Evolutionary conservation across 2,329 filamentous ascomycete genomes (phyloP).

Genomic region (Neodidymelliopsis sp.): DNA sequence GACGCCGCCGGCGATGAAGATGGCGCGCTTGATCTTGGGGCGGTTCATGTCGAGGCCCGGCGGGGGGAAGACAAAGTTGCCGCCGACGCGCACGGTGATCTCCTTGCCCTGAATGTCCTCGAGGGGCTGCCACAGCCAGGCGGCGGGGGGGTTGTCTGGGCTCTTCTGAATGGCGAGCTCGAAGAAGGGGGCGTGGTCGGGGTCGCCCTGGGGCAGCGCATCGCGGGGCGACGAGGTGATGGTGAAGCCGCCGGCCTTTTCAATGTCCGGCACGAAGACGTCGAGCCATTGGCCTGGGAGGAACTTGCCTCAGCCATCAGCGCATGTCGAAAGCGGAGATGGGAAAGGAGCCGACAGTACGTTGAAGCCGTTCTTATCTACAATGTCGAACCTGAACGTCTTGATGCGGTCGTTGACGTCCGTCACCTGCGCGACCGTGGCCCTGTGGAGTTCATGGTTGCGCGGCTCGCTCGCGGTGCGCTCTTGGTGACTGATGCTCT

Average conservation of each 20-base stretch:
- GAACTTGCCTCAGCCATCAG: conserved; percentile 63
- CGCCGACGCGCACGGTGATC: conserved; percentile 76
- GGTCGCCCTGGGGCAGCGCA: conserved; percentile 47
- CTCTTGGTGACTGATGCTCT: conserved; percentile 64
- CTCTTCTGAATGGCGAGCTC: conserved; percentile 82
- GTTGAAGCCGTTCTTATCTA: conserved; percentile 57
- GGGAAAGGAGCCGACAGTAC: conserved; percentile 49
- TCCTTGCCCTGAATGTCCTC: conserved; percentile 64
- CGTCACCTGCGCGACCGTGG: conserved; percentile 67
- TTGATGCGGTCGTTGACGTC: conserved; percentile 72
- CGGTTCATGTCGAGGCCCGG: conserved; percentile 51
- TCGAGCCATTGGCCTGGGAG: conserved; percentile 89
- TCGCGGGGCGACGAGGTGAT: conserved; percentile 77
- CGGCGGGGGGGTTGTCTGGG: conserved; percentile 73
- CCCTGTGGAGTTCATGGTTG: conserved; percentile 68
- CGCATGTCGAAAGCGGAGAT: conserved; percentile 34
- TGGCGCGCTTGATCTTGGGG: conserved; percentile 61
- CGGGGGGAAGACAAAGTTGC: conserved; percentile 82
- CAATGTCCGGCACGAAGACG: conserved; percentile 73
- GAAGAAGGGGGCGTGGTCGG: conserved; percentile 59
- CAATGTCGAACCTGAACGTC: conserved; percentile 70
- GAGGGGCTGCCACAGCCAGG: conserved; percentile 72
- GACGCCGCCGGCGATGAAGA: conserved; percentile 82
- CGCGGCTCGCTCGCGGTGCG: conserved; percentile 78
- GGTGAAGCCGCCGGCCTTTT: conserved; percentile 84